Percentiles rank a stretch among this genome's conserved stretches.
Conservation (phyloP, 164 flowering plant genomes). For the Euptelea pleiosperma region DNA sequence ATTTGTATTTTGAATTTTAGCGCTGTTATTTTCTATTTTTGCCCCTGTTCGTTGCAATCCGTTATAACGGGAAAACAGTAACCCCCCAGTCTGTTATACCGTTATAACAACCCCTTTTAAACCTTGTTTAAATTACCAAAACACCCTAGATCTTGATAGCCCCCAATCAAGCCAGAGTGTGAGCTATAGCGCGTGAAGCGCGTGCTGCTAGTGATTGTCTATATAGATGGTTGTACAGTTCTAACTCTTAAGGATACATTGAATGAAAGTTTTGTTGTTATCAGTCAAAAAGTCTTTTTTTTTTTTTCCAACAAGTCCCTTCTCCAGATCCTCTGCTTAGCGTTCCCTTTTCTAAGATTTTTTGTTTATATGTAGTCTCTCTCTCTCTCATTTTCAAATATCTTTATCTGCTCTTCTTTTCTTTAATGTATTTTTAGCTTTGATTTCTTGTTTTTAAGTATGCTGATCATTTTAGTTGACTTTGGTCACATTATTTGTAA, state of each 20-base stretch:
- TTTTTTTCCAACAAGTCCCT: conserved; percentile 4
- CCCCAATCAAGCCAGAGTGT: no score
- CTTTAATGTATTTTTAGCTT: neutral
- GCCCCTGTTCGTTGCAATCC: no score
- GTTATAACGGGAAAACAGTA: no score
- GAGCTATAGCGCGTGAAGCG: no score
- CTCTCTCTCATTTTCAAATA: neutral
- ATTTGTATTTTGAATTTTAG: no score
- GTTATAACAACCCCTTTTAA: no score
- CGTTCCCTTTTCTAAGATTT: neutral
- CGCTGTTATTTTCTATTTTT: no score
- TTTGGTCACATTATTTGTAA: neutral
- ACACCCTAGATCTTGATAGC: no score
- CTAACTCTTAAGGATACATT: neutral
- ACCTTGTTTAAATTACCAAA: no score
- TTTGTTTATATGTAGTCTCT: neutral
- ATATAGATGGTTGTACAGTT: neutral
- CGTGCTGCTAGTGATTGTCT: conserved; percentile 1
- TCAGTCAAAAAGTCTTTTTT: neutral
- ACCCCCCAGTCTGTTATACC: no score
- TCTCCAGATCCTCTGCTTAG: neutral
- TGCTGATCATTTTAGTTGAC: conserved; percentile 1
- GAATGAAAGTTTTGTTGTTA: neutral
- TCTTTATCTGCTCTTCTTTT: neutral
- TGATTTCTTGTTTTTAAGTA: neutral